Evolutionary conservation across 768 basidiomycete species (phyloP).

Genomic region (Lactarius sp.): DNA sequence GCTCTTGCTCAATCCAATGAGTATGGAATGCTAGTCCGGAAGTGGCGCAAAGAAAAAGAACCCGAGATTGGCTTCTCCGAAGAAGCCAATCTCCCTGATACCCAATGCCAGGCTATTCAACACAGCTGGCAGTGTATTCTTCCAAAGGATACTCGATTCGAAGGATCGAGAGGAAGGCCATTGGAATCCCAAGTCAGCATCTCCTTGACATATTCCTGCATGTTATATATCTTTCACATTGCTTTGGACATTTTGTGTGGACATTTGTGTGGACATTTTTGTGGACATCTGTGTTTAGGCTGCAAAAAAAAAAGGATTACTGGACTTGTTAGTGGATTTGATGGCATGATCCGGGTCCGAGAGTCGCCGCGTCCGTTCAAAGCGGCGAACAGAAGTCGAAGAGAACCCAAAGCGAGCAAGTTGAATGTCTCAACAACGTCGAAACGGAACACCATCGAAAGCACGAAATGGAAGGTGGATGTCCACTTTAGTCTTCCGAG

Average conservation of each 20-base stretch:
- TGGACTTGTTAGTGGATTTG: neutral
- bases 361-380: neutral
- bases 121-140: neutral
- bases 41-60: neutral
- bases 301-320: neutral
- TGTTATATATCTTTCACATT: neutral
- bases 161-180: neutral
- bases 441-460: no score
- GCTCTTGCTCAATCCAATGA: neutral
- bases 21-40: neutral
- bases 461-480: neutral
- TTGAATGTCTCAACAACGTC: no score
- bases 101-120: neutral
- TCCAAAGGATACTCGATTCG: neutral
- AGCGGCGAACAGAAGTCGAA: neutral
- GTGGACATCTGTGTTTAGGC: neutral
- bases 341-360: neutral
- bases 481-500: neutral
- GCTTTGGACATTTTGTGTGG: neutral
- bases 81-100: neutral
- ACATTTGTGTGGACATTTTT: neutral
- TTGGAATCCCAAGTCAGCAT: neutral
- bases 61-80: neutral
- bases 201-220: neutral
- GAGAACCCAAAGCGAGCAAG: no score